Percentiles rank a stretch among this genome's conserved stretches.
phyloP scores from a whole-genome alignment of 306 rosid genomes.

The Prunus padus region DNA sequence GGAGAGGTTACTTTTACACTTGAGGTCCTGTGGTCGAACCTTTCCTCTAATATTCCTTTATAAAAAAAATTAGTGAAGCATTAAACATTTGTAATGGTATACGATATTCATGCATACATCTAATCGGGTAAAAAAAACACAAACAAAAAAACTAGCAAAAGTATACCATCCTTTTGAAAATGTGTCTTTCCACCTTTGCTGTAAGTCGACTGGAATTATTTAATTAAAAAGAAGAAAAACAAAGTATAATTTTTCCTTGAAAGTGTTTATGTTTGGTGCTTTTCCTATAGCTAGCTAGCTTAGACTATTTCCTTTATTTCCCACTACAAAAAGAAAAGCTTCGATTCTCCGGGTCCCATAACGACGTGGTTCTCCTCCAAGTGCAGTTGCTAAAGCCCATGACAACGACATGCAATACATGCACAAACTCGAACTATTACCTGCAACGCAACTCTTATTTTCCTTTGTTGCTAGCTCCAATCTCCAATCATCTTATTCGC shows the following conservation, averaged over 20 bases:
- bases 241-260: not conserved
- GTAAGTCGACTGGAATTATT: not conserved
- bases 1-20: too few relatives aligned
- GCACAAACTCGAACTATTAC: not conserved
- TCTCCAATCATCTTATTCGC: too few relatives aligned
- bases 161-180: not conserved
- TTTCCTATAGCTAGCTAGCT: not conserved
- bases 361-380: slow-evolving; percentile 20
- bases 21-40: too few relatives aligned
- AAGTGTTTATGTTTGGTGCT: not conserved
- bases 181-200: not conserved
- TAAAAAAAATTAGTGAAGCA: too few relatives aligned
- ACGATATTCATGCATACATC: too few relatives aligned
- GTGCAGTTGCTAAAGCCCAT: slow-evolving; percentile 22
- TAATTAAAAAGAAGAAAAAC: not conserved
- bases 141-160: too few relatives aligned
- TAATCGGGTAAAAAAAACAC: too few relatives aligned
- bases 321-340: slow-evolving; percentile 26
- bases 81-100: too few relatives aligned
- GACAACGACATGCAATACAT: slow-evolving; percentile 2
- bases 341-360: slow-evolving; percentile 38
- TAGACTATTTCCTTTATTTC: slow-evolving; percentile 18
- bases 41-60: too few relatives aligned
- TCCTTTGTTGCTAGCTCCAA: not conserved
- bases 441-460: not conserved